Conservation (phyloP, 306 rosid species). For the Ochetophila trinervis region DNA sequence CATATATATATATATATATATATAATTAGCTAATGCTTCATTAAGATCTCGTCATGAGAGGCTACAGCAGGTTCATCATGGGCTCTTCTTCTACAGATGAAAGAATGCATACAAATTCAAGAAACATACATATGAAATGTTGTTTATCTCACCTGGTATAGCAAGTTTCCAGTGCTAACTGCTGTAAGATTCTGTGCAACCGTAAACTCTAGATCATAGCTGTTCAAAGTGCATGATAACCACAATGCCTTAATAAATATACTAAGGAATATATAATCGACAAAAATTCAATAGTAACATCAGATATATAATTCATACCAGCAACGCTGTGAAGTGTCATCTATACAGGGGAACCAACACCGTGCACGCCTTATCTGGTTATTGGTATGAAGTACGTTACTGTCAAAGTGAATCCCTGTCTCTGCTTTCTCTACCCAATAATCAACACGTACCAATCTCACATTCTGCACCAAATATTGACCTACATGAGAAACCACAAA, state of each 20-base stretch:
- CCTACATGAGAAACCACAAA: constrained; percentile 65
- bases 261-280: background rate
- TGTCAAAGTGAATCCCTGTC: constrained; percentile 64
- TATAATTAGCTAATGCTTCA: background rate
- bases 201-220: constrained; percentile 94
- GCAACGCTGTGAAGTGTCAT: constrained; percentile 81
- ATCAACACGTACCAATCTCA: constrained; percentile 74
- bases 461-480: constrained; percentile 86
- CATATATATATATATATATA: background rate
- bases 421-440: constrained; percentile 90
- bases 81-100: constrained; percentile 16
- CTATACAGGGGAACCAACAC: constrained; percentile 97
- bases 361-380: constrained; percentile 89
- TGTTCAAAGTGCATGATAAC: constrained; percentile 37
- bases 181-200: constrained; percentile 86
- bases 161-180: constrained; percentile 82
- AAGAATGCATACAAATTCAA: constrained; percentile 19
- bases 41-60: background rate
- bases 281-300: background rate
- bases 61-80: background rate
- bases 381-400: constrained; percentile 66
- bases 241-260: constrained; percentile 12
- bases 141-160: constrained; percentile 69
- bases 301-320: constrained; percentile 46
- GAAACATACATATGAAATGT: background rate